phyloP scores from a whole-genome alignment of 345 rosid genomes.

The Brassica nigra region DNA sequence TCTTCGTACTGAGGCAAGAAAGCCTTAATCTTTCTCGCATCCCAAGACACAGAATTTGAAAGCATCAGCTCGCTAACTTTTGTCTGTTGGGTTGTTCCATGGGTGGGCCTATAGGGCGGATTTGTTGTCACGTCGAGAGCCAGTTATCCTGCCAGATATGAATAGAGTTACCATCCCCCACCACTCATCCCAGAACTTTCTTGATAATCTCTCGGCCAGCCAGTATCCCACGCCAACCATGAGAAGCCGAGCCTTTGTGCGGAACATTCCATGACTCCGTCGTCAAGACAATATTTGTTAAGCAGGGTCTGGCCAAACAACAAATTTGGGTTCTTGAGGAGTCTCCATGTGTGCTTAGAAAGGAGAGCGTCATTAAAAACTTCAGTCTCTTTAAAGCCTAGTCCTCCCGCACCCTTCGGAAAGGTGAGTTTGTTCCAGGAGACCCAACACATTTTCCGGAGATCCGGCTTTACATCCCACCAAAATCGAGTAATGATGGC shows the following conservation, averaged over 20 bases:
- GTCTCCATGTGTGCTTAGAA: background rate
- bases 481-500: background rate
- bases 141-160: background rate
- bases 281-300: background rate
- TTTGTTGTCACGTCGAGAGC: background rate
- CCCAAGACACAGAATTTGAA: too few species aligned
- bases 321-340: background rate
- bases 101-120: background rate
- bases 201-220: background rate
- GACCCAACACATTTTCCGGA: background rate
- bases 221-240: background rate
- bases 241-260: background rate
- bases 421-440: background rate
- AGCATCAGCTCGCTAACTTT: too few species aligned
- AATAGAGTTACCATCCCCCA: background rate
- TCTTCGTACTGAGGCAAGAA: too few species aligned
- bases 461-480: background rate
- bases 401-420: background rate
- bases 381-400: background rate
- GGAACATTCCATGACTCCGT: background rate
- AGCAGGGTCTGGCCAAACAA: background rate
- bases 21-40: too few species aligned
- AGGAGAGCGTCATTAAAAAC: background rate
- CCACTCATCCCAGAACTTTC: background rate
- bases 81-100: too few species aligned